Base-by-base conservation (phyloP, 257 asterid species). In the Gentiana dahurica region DNA sequence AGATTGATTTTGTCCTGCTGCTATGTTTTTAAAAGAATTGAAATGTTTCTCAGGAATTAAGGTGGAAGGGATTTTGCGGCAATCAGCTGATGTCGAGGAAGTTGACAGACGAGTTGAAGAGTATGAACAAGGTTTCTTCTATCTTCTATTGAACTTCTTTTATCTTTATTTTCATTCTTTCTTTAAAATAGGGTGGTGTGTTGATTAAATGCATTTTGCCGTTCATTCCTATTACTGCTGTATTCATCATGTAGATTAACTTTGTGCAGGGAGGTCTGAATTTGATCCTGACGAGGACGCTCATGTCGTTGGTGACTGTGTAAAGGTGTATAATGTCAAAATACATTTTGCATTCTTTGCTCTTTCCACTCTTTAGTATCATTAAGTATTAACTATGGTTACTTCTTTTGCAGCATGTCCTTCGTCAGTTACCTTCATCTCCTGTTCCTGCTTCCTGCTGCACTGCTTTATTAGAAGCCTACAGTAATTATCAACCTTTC, bases 371-470 rank as follows among this genome's bases (percentile, higher is more conserved):
- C 54, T 43, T 49, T 15, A 54, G 44, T 54, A 37, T 65, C 67
- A 55, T 67, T 60, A 63, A 58, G 53, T 57, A 52, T 45, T 62
- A 58, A 61, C 63, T 58, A 60, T 70, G 61, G 39, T 38, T 59
- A 39, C 63, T 57, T 51, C 49, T 60, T 63, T 55, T 81, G 67
- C 88, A 89, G 97, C 95, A 81, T 76, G 94, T 89, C 69, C 97
- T 89, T 58, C 82, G 97, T 55, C 95, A 89, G 82, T 80, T 89
- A 54, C 97, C 97, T 62, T 89, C 97, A 43, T 89, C 97, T 68
- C 97, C 97, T 33, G 97, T 89, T 69, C 97, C 97, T 63, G 97
- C 94, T 50, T 81, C 97, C 61, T 89, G 97, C 75, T 89, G 97
- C 73, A 79, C 87, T 57, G 95, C 97, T 43, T 77, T 89, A 75